These are phyloP conservation scores for Coemansia sp. DNA, from an alignment of 192 early-diverging fungal genomes.

Conservation along the genomic window DNA sequence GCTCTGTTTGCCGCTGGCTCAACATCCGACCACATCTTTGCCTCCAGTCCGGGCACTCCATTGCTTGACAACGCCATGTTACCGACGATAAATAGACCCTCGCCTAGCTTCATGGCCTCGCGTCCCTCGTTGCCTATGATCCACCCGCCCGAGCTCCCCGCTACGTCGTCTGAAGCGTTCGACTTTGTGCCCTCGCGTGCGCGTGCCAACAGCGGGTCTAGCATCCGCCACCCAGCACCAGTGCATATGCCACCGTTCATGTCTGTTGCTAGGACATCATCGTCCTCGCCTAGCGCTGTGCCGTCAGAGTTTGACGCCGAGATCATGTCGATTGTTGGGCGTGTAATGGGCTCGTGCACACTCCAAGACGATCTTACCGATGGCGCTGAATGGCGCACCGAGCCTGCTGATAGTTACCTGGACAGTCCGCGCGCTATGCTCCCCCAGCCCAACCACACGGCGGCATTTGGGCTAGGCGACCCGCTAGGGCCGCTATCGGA, in stretches of 20 bases:
- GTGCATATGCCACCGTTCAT: not conserved
- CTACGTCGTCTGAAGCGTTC: not conserved
- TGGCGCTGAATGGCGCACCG: conserved; percentile 47
- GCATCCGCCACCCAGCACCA: conserved; percentile 12
- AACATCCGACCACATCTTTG: not conserved
- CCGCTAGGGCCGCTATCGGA: conserved; percentile 19
- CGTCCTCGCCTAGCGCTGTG: conserved; percentile 11
- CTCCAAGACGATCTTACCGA: conserved; percentile 43
- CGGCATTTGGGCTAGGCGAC: conserved; percentile 11
- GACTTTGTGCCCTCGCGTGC: conserved; percentile 22
- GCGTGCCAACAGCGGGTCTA: conserved; percentile 45
- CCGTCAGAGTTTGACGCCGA: conserved; percentile 51
- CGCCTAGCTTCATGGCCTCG: conserved; percentile 17
- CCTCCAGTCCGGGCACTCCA: conserved; percentile 4
- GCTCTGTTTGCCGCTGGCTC: not conserved
- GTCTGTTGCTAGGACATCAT: conserved; percentile 1
- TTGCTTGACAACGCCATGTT: conserved; percentile 28
- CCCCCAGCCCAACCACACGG: conserved; percentile 3
- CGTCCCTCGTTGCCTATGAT: conserved; percentile 33
- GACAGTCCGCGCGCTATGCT: not conserved
- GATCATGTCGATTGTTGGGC: conserved; percentile 48
- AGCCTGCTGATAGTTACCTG: conserved; percentile 9
- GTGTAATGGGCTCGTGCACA: conserved; percentile 46
- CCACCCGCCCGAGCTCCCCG: conserved; percentile 7
- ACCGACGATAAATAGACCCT: conserved; percentile 15